Evolutionary conservation across 176 grass and related monocot species (phyloP), one percentile per base, ranked within the genome.

Genomic region (Saccharum officinarum): DNA sequence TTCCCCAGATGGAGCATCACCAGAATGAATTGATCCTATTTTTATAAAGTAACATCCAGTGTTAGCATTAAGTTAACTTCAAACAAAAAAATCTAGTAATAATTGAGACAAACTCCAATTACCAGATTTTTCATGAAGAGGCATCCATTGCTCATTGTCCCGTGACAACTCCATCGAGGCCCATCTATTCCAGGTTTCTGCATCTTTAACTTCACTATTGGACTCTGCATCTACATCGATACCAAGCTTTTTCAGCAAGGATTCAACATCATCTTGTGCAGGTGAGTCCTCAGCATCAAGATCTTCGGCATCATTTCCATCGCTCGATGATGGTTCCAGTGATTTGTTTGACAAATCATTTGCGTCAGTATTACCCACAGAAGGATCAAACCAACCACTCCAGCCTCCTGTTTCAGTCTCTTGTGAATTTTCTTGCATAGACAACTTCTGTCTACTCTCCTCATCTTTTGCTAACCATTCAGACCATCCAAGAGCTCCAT

Each of bases 381-480:
- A 86, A 83, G 89, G 89, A 76, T 98, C 88, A 94, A 95, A 98
- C 96, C 96, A 98, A 81, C 96, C 96, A 88, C 85, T 95, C 96
- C 96, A 98, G 39, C 85, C 84, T 47, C 96, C 91, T 26, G 54
- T 79, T 84, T 98, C 93, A 74, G 68, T 76, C 47, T 98, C 89
- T 80, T 93, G 80, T 67, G 85, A 59, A 30, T 59, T 92, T 87
- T 91, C 91, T 85, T 95, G 89, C 41, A 86, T 67, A 85, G 33
- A 55, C 69, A 92, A 38, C 34, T 88, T 90, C 79, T 92, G 75
- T 75, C 89, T 87, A 82, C 61, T 92, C 78, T 93, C 89, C 68
- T 98, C 96, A 46, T 98, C 96, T 82, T 95, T 95, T 81, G 80
- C 87, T 71, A 98, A 91, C 96, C 96, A 98, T 17, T 64, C 88